Conservation (phyloP, 345 rosid genomes). For the Dipteronia sinensis region DNA sequence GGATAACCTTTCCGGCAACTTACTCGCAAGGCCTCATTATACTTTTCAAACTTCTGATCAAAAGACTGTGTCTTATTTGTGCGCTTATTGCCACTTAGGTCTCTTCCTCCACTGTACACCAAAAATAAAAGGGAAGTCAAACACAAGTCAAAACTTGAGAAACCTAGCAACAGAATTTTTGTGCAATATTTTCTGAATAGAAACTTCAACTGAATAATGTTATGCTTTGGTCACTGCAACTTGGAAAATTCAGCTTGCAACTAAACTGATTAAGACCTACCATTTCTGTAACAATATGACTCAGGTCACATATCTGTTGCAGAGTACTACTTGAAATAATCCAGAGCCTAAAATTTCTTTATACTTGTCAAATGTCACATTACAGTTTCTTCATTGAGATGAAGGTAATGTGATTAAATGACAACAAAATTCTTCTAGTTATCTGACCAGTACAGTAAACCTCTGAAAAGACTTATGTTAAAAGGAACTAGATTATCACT, state of each 20-base stretch:
- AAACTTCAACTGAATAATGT: neutral
- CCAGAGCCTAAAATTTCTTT: neutral
- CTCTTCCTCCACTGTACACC: constrained; percentile 74
- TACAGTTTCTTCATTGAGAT: neutral
- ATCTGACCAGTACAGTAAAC: neutral
- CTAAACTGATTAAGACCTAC: neutral
- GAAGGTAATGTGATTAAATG: neutral
- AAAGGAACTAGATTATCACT: neutral
- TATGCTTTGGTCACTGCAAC: neutral
- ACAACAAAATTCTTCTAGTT: neutral
- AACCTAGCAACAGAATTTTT: neutral
- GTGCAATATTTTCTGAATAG: neutral
- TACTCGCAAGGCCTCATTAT: constrained; percentile 59
- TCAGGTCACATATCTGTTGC: neutral
- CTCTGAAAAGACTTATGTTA: neutral
- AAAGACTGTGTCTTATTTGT: constrained; percentile 69
- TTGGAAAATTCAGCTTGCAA: neutral
- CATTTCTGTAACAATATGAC: neutral
- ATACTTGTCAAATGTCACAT: neutral
- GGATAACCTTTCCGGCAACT: constrained; percentile 86
- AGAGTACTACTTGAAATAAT: neutral
- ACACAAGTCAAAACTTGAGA: neutral
- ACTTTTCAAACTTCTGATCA: constrained; percentile 62
- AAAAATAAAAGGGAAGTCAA: constrained; percentile 6
- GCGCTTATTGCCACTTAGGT: constrained; percentile 75